Base-by-base conservation (phyloP, 352 stramenopile species). In the Phytophthora pluvialis region DNA sequence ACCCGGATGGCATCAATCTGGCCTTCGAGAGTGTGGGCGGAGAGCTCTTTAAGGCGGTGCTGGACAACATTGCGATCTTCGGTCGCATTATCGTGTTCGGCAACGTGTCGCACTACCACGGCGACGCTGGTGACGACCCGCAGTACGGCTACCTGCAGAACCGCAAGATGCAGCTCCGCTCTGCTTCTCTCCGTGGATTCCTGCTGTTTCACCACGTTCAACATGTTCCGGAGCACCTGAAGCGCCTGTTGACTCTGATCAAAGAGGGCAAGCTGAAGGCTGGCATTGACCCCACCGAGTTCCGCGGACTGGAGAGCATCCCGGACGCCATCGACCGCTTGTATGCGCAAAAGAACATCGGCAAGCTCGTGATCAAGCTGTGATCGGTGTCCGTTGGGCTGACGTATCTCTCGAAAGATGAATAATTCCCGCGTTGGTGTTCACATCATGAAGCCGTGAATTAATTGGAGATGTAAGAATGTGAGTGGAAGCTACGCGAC, bases 291-390 rank as follows among this genome's bases (percentile, higher is more conserved):
- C 50, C 64, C 25, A 77, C 64, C 13, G 64, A 79, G 16, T 83
- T 87, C 39, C 63, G 70, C 7, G 63, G 71, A 32, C 83, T 94
- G 16, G 70, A 89, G 48, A 67, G 69, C 35, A 77, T 93, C 21
- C 60, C 72, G 5, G 71, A 86, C 12, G 86, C 75, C 33, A 72
- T 93, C 50, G 77, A 87, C 29, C 72, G 82, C 66, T 71, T 93
- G 42, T 91, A 88, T 52, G 71, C 44, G 29, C 79, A 86, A 59
- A 69, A 89, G 36, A 89, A 88, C 51, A 90, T 86, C n/a, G 86
- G 86, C 61, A 94, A 94, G 69, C 81, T 94, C 36, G 80, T 89
- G 3, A 78, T 94, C 45, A 80, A 70, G 43, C 71, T 92, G 33
- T 73, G 39, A 64, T 32, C 28, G 28, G 21, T 21, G 21, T 21